phyloP scores from a whole-genome alignment of 2,329 filamentous ascomycete genomes.

The Alternaria tenuissima region DNA sequence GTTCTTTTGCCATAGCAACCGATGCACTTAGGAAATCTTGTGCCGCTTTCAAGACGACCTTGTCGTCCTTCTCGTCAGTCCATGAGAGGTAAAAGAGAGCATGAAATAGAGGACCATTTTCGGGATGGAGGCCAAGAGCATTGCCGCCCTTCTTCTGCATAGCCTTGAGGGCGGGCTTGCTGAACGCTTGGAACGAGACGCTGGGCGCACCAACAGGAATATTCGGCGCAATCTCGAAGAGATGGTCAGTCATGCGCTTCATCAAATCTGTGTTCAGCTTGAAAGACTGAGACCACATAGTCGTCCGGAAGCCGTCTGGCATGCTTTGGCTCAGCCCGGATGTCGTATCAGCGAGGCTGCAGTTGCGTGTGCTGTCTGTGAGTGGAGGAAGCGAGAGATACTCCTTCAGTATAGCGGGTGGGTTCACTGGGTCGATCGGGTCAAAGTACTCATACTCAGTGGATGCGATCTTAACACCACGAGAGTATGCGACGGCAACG shows the following conservation, averaged over 20 bases:
- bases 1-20: constrained; percentile 8
- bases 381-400: constrained; percentile 29
- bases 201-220: neutral
- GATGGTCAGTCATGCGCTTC: constrained; percentile 25
- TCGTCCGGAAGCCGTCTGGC: constrained; percentile 29
- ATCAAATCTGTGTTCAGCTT: constrained; percentile 32
- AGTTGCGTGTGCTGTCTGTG: constrained; percentile 24
- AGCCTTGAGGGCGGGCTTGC: constrained; percentile 18
- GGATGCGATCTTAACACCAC: constrained; percentile 19
- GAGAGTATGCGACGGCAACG: constrained; percentile 24
- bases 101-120: constrained; percentile 24
- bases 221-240: constrained; percentile 19
- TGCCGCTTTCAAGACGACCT: constrained; percentile 21
- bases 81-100: constrained; percentile 31
- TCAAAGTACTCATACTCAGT: constrained; percentile 31
- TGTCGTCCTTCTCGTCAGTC: constrained; percentile 29
- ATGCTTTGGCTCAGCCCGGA: constrained; percentile 17
- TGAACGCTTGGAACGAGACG: constrained; percentile 33
- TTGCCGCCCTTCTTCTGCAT: constrained; percentile 39
- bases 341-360: constrained; percentile 25
- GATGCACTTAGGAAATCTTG: constrained; percentile 18
- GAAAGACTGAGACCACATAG: constrained; percentile 38
- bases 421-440: constrained; percentile 20
- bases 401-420: constrained; percentile 30
- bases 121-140: constrained; percentile 30